phyloP scores from a whole-genome alignment of 495 filamentous ascomycete species.

The Penicillium dipodomyicola region DNA sequence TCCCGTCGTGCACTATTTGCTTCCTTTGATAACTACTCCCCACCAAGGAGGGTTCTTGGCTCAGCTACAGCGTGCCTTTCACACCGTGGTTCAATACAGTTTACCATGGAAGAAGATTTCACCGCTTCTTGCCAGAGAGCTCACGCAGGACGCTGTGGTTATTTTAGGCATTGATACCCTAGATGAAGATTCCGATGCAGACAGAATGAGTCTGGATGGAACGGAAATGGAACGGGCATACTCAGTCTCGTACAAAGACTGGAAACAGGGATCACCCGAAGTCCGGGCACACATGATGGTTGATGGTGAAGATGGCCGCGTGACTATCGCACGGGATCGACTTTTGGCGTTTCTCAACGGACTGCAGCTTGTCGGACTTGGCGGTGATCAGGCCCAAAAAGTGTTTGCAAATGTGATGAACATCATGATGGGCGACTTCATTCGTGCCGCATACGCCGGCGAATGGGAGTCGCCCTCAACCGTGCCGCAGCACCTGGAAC shows the following conservation, averaged over 20 bases:
- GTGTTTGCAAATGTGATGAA: conserved; percentile 76
- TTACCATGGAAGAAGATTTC: conserved; percentile 52
- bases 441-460: conserved; percentile 57
- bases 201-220: conserved; percentile 26
- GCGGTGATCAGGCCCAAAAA: conserved; percentile 69
- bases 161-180: conserved; percentile 56
- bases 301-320: conserved; percentile 34
- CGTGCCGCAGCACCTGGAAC: conserved; percentile 55
- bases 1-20: conserved; percentile 43
- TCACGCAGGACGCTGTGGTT: conserved; percentile 50
- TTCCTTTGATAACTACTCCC: conserved; percentile 29
- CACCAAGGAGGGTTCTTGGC: conserved; percentile 39
- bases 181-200: conserved; percentile 18
- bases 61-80: conserved; percentile 58
- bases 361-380: conserved; percentile 69
- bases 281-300: conserved; percentile 36
- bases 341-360: conserved; percentile 58
- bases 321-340: conserved; percentile 48
- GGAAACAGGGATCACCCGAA: conserved; percentile 33
- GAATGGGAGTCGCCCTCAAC: conserved; percentile 57
- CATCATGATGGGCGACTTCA: conserved; percentile 62
- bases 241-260: conserved; percentile 41
- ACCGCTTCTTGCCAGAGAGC: conserved; percentile 49
- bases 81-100: conserved; percentile 65
- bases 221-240: conserved; percentile 41